Conservation (phyloP, 768 basidiomycete species). For the Mycena amicta region DNA sequence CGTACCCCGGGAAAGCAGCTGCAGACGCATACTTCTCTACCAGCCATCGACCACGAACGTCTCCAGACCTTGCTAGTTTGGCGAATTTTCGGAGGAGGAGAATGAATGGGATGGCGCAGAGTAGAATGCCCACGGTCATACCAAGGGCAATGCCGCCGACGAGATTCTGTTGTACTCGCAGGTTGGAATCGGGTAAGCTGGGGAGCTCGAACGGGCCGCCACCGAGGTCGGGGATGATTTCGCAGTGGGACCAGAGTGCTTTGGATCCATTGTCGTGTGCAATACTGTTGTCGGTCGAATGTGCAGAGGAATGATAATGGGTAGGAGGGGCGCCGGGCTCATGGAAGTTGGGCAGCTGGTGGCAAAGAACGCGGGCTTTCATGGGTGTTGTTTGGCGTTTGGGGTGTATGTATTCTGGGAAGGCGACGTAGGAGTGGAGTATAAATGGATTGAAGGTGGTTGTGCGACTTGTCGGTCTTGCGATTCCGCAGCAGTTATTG, state of each 20-base stretch:
- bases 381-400: background rate
- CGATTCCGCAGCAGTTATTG: background rate
- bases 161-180: background rate
- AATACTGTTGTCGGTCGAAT: too few relatives aligned
- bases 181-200: background rate
- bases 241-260: constrained; percentile 10
- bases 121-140: background rate
- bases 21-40: too few relatives aligned
- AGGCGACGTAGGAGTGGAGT: background rate
- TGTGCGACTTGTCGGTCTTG: background rate
- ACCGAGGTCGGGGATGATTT: constrained; percentile 5
- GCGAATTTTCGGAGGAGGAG: constrained; percentile 9
- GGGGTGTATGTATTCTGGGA: background rate
- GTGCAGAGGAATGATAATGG: background rate
- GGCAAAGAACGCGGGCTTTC: constrained; percentile 12
- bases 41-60: too few relatives aligned
- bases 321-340: background rate
- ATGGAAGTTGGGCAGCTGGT: constrained; percentile 2
- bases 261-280: background rate
- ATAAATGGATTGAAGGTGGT: background rate
- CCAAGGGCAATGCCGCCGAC: constrained; percentile 3
- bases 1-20: too few relatives aligned
- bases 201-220: background rate
- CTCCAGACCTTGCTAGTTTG: too few relatives aligned
- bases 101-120: constrained; percentile 9